phyloP scores from a whole-genome alignment of 805 yeast genomes.

The Ogataea saltuana region DNA sequence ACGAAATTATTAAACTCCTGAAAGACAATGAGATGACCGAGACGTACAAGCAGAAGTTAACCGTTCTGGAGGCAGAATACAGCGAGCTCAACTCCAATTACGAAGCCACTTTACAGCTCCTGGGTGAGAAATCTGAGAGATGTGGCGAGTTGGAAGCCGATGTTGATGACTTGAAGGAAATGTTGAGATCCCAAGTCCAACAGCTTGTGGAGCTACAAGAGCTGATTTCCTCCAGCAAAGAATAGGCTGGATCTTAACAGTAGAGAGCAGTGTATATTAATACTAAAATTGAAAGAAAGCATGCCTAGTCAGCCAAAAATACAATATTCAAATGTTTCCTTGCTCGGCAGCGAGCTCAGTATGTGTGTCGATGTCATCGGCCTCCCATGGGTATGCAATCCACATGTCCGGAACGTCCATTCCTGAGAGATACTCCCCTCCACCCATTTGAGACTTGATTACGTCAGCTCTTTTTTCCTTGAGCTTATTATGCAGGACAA shows the following conservation, averaged over 20 bases:
- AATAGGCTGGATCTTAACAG: too few species aligned
- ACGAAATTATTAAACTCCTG: conserved; percentile 62
- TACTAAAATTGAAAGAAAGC: too few species aligned
- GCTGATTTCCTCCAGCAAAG: conserved; percentile 10
- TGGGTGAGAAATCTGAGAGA: conserved; percentile 86
- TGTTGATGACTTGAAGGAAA: conserved; percentile 82
- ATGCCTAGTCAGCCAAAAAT: too few species aligned
- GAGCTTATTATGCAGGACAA: conserved; percentile 81
- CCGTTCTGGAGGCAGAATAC: conserved; percentile 23
- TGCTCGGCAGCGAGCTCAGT: conserved; percentile 64
- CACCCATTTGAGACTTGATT: conserved; percentile 59
- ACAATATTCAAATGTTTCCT: conserved; percentile 57
- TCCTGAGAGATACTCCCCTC: conserved; percentile 72
- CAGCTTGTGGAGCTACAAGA: conserved; percentile 72
- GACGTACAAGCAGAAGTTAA: conserved; percentile 31
- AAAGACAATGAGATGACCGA: conserved; percentile 52
- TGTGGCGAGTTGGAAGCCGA: conserved; percentile 87
- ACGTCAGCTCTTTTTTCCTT: conserved; percentile 79
- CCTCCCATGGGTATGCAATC: conserved; percentile 94
- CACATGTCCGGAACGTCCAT: conserved; percentile 73
- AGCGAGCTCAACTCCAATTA: conserved; percentile 23
- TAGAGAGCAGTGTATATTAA: conserved; percentile 1
- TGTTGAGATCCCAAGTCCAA: conserved; percentile 81
- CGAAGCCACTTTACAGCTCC: conserved; percentile 59
- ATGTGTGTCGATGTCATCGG: conserved; percentile 76